Conservation (phyloP, 805 yeast genomes). For the Tetrapisispora taiwanensis region DNA sequence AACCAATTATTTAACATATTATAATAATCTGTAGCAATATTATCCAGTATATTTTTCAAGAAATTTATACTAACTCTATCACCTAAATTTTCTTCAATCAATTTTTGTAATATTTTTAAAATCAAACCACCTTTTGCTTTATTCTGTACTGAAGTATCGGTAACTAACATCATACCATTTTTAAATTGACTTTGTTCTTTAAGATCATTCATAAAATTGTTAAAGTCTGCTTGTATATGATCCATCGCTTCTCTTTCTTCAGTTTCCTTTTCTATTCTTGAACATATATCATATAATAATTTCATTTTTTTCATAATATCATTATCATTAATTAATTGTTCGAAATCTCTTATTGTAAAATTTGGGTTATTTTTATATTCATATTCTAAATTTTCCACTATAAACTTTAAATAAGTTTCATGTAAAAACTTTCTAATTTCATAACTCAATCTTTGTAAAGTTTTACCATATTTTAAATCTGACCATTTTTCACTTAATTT, state of each 20-base stretch:
- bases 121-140: conserved; percentile 71
- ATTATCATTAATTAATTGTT: conserved; percentile 36
- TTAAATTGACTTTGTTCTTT: conserved; percentile 30
- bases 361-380: conserved; percentile 38
- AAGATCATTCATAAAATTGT: conserved; percentile 35
- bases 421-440: conserved; percentile 41
- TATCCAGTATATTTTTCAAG: conserved; percentile 41
- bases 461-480: conserved; percentile 52
- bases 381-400: conserved; percentile 40
- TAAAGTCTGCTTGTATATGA: conserved; percentile 30
- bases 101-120: conserved; percentile 48
- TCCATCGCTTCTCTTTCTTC: conserved; percentile 30
- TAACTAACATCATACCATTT: conserved; percentile 29
- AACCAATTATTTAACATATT: conserved; percentile 73
- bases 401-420: conserved; percentile 27
- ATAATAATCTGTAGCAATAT: conserved; percentile 54
- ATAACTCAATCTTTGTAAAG: conserved; percentile 61
- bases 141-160: conserved; percentile 41
- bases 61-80: conserved; percentile 46
- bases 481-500: conserved; percentile 52
- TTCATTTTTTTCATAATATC: conserved; percentile 33
- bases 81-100: conserved; percentile 52
- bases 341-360: conserved; percentile 52
- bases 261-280: conserved; percentile 40
- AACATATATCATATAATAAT: conserved; percentile 49